phyloP scores from a whole-genome alignment of 805 yeast genomes.

The Priceomyces medius region DNA sequence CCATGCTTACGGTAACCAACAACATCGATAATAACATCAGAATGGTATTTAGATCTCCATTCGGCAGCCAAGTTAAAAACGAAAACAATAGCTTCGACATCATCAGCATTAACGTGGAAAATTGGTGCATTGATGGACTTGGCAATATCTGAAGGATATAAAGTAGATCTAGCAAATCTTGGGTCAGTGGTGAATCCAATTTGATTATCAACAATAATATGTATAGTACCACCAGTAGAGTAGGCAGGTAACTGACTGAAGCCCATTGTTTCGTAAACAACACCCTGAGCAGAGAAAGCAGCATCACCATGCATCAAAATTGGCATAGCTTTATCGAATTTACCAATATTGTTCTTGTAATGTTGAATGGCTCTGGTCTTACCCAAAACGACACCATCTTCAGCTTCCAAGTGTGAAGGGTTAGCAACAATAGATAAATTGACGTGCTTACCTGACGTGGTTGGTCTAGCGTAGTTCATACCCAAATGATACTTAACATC shows the following conservation, averaged over 20 bases:
- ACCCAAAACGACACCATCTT: constrained; percentile 98
- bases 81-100: constrained; percentile 88
- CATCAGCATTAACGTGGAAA: constrained; percentile 99
- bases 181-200: constrained; percentile 99
- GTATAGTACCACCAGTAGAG: constrained; percentile 98
- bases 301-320: constrained; percentile 98
- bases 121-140: constrained; percentile 96
- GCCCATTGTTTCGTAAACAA: constrained; percentile 97
- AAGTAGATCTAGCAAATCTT: constrained; percentile 93
- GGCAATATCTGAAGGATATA: constrained; percentile 97
- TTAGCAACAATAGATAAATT: constrained; percentile 95
- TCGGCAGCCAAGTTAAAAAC: constrained; percentile 96
- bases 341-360: constrained; percentile 82
- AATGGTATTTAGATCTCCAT: constrained; percentile 95
- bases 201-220: constrained; percentile 95
- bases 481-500: constrained; percentile 99
- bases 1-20: constrained; percentile 99
- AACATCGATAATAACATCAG: constrained; percentile 93
- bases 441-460: constrained; percentile 95
- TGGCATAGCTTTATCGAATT: constrained; percentile 82
- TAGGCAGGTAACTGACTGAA: constrained; percentile 89
- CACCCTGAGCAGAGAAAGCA: constrained; percentile 98
- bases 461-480: constrained; percentile 98
- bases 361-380: constrained; percentile 95
- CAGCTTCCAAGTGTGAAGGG: constrained; percentile 98